Conservation (phyloP, 169 alveolate genomes). For the Cystoisospora suis region DNA sequence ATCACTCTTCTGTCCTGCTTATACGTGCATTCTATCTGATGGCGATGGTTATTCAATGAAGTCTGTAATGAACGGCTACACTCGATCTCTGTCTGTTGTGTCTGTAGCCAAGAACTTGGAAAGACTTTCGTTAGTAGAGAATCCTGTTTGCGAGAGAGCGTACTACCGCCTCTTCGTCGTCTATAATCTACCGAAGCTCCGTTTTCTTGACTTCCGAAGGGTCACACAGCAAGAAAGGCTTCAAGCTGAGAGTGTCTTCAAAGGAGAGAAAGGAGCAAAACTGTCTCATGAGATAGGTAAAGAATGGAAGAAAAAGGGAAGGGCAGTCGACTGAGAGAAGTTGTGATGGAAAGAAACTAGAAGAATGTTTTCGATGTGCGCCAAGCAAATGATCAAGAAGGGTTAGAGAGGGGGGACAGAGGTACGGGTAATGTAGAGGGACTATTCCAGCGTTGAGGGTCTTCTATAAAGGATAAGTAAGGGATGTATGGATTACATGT, state of each 20-base stretch:
- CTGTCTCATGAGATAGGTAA: conserved; percentile 44
- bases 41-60: too few species aligned
- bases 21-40: too few species aligned
- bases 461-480: too few species aligned
- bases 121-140: conserved; percentile 71
- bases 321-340: neutral
- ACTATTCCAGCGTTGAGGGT: too few species aligned
- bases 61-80: too few species aligned
- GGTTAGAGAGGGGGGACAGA: neutral
- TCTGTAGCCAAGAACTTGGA: conserved; percentile 67
- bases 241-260: conserved; percentile 64
- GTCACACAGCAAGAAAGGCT: conserved; percentile 77
- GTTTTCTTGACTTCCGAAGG: conserved; percentile 76
- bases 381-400: neutral
- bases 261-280: conserved; percentile 62
- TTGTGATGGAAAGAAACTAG: neutral
- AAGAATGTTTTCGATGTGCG: neutral
- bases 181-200: conserved; percentile 75
- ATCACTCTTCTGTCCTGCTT: too few species aligned
- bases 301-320: neutral
- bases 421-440: too few species aligned
- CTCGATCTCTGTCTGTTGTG: neutral
- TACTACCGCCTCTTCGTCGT: conserved; percentile 75
- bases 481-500: too few species aligned
- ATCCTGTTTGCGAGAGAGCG: conserved; percentile 74